Percentiles rank a stretch among this genome's conserved stretches.
phyloP scores from a whole-genome alignment of 345 rosid species.

The Salix udensis region DNA sequence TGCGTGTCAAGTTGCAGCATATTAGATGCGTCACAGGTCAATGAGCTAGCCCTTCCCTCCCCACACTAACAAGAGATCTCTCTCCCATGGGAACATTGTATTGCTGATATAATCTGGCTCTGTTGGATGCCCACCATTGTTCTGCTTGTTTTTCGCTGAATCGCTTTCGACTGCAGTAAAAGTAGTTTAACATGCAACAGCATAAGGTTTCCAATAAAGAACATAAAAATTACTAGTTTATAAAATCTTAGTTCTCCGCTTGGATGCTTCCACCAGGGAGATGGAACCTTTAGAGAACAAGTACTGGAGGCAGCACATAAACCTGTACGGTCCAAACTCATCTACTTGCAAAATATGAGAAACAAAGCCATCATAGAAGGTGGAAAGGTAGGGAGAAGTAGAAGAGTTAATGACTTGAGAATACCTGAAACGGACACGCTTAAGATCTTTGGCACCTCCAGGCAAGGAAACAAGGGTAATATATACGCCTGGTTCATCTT shows the following conservation, averaged over 20 bases:
- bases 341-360: background rate
- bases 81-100: constrained; percentile 22
- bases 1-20: background rate
- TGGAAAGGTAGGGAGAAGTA: background rate
- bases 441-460: constrained; percentile 25
- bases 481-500: constrained; percentile 25
- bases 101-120: constrained; percentile 20
- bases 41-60: constrained; percentile 33
- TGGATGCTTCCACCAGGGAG: background rate
- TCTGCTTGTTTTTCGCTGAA: constrained; percentile 34
- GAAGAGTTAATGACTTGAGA: background rate
- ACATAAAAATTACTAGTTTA: background rate
- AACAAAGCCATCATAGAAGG: background rate
- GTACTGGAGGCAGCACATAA: background rate
- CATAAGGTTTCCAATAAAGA: background rate
- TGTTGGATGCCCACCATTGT: constrained; percentile 29
- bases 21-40: constrained; percentile 16
- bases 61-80: constrained; percentile 12
- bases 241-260: background rate
- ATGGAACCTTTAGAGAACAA: too few species aligned
- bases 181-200: background rate
- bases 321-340: background rate
- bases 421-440: constrained; percentile 33
- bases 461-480: constrained; percentile 25
- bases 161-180: constrained; percentile 20